Evolutionary conservation across 1,139 yeast species (phyloP).

Genomic region (Kluyveromyces sp.): DNA sequence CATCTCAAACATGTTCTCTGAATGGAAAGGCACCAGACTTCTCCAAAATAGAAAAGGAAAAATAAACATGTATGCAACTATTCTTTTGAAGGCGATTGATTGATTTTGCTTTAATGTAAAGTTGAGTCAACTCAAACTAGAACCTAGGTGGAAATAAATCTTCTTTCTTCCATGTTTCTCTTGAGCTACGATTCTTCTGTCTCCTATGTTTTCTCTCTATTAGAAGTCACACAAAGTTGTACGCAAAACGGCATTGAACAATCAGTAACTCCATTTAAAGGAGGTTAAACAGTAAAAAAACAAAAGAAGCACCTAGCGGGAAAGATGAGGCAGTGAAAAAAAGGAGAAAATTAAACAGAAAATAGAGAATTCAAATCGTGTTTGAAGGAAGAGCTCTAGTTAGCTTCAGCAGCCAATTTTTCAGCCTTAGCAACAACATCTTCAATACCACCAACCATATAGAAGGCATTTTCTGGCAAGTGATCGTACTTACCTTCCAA

Average conservation of each 20-base stretch:
- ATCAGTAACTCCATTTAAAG: neutral
- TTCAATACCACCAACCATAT: conserved; percentile 99
- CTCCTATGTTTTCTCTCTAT: neutral
- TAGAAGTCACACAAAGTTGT: no score
- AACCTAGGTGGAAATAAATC: no score
- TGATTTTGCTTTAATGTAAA: neutral
- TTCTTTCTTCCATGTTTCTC: no score
- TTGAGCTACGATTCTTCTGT: no score
- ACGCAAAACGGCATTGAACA: no score
- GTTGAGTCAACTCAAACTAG: no score
- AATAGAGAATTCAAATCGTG: neutral
- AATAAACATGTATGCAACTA: neutral
- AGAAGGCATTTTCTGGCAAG: conserved; percentile 99
- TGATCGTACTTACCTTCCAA: conserved; percentile 97
- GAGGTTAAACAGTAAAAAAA: neutral
- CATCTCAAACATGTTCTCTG: conserved; percentile 1
- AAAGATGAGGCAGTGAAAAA: neutral
- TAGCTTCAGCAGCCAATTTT: conserved; percentile 92
- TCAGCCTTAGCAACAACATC: conserved; percentile 98
- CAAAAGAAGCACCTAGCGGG: no score
- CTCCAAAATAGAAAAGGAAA: neutral
- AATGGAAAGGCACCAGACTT: neutral
- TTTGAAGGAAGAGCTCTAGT: conserved; percentile 33
- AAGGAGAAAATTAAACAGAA: neutral
- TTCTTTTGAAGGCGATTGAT: neutral